Base-by-base conservation (phyloP, 495 filamentous ascomycete genomes). In the Geoglossum glabrum region DNA sequence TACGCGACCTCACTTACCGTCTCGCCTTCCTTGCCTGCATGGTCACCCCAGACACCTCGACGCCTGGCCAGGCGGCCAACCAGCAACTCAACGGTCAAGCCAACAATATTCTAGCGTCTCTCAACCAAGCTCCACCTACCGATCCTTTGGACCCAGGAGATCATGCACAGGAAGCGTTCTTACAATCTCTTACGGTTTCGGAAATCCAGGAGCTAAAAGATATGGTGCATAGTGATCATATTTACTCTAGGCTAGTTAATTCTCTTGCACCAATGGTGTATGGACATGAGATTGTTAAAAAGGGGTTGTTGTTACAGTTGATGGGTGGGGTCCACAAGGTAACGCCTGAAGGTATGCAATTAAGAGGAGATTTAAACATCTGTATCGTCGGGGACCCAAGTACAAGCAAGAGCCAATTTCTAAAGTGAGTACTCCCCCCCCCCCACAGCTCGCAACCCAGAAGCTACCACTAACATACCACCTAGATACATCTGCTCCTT, bases 381-480 rank as follows among this genome's bases (percentile, higher is more conserved):
- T 99, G 92, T 68, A 88, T 99, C 64, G 93, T 99, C 57, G 92
- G 92, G 62, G 92, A 99, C 66, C 92, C 92, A 1, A 90, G 86
- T n/a, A 99, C 92, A 1, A 92, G 86, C 60, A 99, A 99, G 69
- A 94, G 87, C 59, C 92, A 99, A 65, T 99, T 99, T 72, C 74
- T 99, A 59, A 99, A 99, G 69, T 79, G 66, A 69, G 74, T 68
- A n/a, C n/a, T n/a, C n/a, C n/a, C n/a, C n/a, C n/a, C n/a, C n/a
- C n/a, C n/a, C n/a, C n/a, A n/a, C n/a, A n/a, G n/a, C n/a, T n/a
- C n/a, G n/a, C n/a, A n/a, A n/a, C n/a, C n/a, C n/a, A n/a, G n/a
- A n/a, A n/a, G n/a, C n/a, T n/a, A n/a, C 25, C 33, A 26, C 56
- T 47, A 9, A 36, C 17, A 57, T 23, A 57, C 25, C 46, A n/a